Conservation (phyloP, 2,329 filamentous ascomycete species). For the Diaporthe ilicicola region DNA sequence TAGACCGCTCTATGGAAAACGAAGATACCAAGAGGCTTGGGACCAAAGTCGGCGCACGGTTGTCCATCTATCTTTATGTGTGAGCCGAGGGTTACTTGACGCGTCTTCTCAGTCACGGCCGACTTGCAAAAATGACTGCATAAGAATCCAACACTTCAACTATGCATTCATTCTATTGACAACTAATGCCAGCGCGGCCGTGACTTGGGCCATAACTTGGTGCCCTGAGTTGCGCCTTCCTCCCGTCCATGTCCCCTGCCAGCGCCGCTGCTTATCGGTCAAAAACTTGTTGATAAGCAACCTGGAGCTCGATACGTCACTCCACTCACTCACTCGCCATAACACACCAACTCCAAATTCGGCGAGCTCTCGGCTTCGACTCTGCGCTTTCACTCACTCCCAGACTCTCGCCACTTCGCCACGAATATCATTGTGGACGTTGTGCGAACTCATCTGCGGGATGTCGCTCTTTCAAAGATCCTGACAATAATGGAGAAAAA, state of each 20-base stretch:
- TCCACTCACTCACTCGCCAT: slow-evolving; percentile 10
- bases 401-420: background rate
- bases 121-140: background rate
- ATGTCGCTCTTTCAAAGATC: background rate
- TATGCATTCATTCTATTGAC: background rate
- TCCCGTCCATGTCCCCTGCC: background rate
- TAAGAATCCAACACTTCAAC: background rate
- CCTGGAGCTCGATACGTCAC: slow-evolving; percentile 27
- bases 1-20: slow-evolving; percentile 27
- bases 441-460: background rate
- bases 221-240: background rate
- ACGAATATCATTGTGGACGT: background rate
- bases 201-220: too few relatives aligned
- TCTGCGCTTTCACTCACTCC: background rate
- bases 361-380: background rate
- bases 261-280: slow-evolving; percentile 33
- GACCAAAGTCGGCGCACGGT: background rate
- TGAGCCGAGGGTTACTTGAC: background rate
- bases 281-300: slow-evolving; percentile 33
- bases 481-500: slow-evolving; percentile 37
- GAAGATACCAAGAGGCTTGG: slow-evolving; percentile 4
- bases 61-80: background rate
- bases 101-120: background rate
- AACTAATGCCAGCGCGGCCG: background rate
- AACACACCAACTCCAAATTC: background rate